Evolutionary conservation across 352 stramenopile genomes (phyloP), one percentile per base, ranked within the genome.

Genomic region (Phytophthora fragariaefolia): DNA sequence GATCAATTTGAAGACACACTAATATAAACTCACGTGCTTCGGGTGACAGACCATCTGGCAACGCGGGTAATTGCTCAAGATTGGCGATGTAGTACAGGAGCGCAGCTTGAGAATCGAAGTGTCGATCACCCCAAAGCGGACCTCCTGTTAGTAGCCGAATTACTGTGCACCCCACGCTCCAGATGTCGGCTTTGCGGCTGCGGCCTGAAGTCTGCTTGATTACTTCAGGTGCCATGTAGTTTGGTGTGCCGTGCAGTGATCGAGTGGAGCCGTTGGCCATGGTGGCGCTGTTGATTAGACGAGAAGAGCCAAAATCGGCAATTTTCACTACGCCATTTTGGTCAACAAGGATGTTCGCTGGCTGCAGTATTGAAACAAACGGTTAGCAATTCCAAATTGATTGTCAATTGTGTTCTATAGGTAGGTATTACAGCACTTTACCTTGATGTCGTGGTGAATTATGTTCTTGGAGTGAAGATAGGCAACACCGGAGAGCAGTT

Each of bases 291-390:
- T 71, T 85, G 13, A 89, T 81, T 17, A 91, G 68, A 6, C 83
- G 56, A 32, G 94, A 98, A 9, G 95, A 91, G 12, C 96, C 95
- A 79, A 98, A 98, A 70, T 98, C 95, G 6, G 93, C 93, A 20
- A 98, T 79, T 68, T 98, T 99, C 24, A 98, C 93, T 18, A 92
- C 75, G 30, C 96, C 96, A 53, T 93, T 83, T 63, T 98, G 92
- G 62, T 97, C 96, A 8, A 99, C 92, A 24, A 99, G 79, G 53
- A 99, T 92, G 59, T 99, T 99, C 24, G 85, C 87, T 6, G 86
- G 84, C 80, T 89, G 52, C 7, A 40, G n/a, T 28, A 46, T 47
- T 36, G 43, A 27, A 8, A 47, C 32, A 36, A 36, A 12, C 30
- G 12, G 32, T 40, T 40, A 40, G 32, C 38, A 0, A 23, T n/a